Conservation (phyloP, 164 flowering plant genomes). For the Chloranthus sessilifolius region DNA sequence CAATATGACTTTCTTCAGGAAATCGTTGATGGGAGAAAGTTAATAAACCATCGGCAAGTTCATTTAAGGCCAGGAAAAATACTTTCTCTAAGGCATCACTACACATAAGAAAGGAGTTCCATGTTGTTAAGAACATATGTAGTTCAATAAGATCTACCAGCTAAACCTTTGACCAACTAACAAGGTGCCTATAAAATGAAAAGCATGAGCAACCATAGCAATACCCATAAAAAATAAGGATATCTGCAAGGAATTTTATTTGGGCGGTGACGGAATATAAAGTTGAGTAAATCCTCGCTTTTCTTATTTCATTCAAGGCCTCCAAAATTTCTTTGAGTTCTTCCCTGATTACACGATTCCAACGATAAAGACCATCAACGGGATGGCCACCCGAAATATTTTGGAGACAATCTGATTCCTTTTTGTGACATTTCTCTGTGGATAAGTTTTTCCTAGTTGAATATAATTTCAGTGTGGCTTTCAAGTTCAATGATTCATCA, state of each 20-base stretch:
- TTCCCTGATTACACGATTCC: conserved; percentile 55
- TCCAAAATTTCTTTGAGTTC: conserved; percentile 42
- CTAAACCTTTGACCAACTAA: conserved; percentile 6
- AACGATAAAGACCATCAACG: conserved; percentile 41
- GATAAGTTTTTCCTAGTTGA: conserved; percentile 11
- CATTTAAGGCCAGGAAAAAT: conserved; percentile 36
- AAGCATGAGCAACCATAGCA: conserved; percentile 9
- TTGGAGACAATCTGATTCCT: conserved; percentile 7
- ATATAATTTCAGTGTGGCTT: conserved; percentile 18
- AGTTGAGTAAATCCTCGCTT: conserved; percentile 24
- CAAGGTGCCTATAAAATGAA: conserved; percentile 2
- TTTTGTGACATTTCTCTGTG: conserved; percentile 15
- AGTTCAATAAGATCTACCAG: conserved; percentile 2
- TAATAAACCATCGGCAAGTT: conserved; percentile 15
- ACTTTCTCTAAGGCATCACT: conserved; percentile 61
- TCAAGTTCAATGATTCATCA: conserved; percentile 19
- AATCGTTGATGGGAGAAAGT: conserved; percentile 22
- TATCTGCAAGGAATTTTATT: conserved; percentile 57
- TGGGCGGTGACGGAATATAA: conserved; percentile 36
- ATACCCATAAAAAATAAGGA: conserved; percentile 73
- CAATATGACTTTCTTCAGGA: conserved; percentile 34
- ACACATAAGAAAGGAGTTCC: conserved; percentile 17
- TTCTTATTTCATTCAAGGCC: conserved; percentile 38
- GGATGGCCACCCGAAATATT: conserved; percentile 20
- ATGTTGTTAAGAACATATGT: neutral